Evolutionary conservation across 2,329 filamentous ascomycete species (phyloP).

Genomic region (Zymoseptoria tritici): DNA sequence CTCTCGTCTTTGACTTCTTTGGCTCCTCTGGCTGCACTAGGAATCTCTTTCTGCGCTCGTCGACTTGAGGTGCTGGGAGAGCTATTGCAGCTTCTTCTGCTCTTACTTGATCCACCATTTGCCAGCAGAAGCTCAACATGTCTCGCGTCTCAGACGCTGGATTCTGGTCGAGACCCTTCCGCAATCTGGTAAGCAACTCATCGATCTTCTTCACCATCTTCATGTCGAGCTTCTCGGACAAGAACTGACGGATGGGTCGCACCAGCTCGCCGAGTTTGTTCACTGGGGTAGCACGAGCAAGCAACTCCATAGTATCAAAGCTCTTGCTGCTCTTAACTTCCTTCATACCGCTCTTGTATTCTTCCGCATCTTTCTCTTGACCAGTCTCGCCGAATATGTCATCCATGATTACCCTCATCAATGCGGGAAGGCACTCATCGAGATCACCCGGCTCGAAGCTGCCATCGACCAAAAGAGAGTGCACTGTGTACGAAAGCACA

Average conservation of each 20-base stretch:
- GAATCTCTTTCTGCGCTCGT: slow-evolving; percentile 41
- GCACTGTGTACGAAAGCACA: slow-evolving; percentile 88
- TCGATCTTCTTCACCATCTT: slow-evolving; percentile 85
- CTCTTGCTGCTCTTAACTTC: slow-evolving; percentile 98
- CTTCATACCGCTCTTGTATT: slow-evolving; percentile 91
- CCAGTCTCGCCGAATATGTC: slow-evolving; percentile 90
- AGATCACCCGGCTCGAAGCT: slow-evolving; percentile 72
- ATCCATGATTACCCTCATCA: slow-evolving; percentile 86
- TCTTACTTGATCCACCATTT: slow-evolving; percentile 83
- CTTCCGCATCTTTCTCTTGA: slow-evolving; percentile 94
- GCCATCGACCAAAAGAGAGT: slow-evolving; percentile 76
- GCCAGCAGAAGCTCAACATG: slow-evolving; percentile 88
- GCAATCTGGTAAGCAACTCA: slow-evolving; percentile 74
- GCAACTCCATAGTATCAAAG: slow-evolving; percentile 91
- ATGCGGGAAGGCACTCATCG: slow-evolving; percentile 73
- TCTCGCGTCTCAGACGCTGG: slow-evolving; percentile 69
- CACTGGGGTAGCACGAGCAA: slow-evolving; percentile 76
- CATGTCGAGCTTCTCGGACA: slow-evolving; percentile 76
- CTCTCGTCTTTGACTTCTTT: slow-evolving; percentile 51
- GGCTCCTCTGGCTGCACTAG: slow-evolving; percentile 69
- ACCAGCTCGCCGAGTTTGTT: slow-evolving; percentile 66
- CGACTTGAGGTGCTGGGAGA: slow-evolving; percentile 1
- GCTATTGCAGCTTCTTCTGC: slow-evolving; percentile 12
- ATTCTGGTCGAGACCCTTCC: slow-evolving; percentile 76
- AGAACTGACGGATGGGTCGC: slow-evolving; percentile 66